phyloP scores from a whole-genome alignment of 129 eudicot genomes.

The Smallanthus sonchifolius region DNA sequence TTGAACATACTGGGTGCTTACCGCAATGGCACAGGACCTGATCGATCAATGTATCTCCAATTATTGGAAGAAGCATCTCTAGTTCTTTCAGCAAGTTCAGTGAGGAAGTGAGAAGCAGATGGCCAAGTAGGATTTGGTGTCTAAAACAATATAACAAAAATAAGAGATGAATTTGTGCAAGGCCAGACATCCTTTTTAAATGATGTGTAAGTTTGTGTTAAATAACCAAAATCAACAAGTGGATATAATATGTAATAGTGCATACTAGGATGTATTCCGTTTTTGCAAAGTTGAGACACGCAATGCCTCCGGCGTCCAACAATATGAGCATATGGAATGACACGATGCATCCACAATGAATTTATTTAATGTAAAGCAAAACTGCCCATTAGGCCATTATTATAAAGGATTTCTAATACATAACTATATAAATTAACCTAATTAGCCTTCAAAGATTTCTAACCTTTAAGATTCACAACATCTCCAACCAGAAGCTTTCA shows the following conservation, averaged over 20 bases:
- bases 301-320: too few species aligned
- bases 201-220: background rate
- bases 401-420: background rate
- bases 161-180: background rate
- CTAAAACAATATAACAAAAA: conserved; percentile 39
- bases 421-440: background rate
- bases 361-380: conserved; percentile 45
- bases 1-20: conserved; percentile 60
- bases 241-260: background rate
- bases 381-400: background rate
- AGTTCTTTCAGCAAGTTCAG: conserved; percentile 53
- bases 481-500: conserved; percentile 81
- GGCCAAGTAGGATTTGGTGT: conserved; percentile 95
- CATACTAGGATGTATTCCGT: conserved; percentile 70
- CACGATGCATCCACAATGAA: conserved; percentile 87
- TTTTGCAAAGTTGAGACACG: conserved; percentile 63
- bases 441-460: conserved; percentile 7
- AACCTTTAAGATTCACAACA: conserved; percentile 80
- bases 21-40: conserved; percentile 78
- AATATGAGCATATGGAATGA: conserved; percentile 83
- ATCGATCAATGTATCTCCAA: conserved; percentile 53
- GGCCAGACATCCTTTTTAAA: background rate
- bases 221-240: conserved; percentile 9
- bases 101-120: conserved; percentile 44
- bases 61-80: conserved; percentile 45